A percentile compares a stretch with the other conserved stretches of the same genome.
phyloP scores from a whole-genome alignment of 352 stramenopile species.

The Blastocystis sp. region DNA sequence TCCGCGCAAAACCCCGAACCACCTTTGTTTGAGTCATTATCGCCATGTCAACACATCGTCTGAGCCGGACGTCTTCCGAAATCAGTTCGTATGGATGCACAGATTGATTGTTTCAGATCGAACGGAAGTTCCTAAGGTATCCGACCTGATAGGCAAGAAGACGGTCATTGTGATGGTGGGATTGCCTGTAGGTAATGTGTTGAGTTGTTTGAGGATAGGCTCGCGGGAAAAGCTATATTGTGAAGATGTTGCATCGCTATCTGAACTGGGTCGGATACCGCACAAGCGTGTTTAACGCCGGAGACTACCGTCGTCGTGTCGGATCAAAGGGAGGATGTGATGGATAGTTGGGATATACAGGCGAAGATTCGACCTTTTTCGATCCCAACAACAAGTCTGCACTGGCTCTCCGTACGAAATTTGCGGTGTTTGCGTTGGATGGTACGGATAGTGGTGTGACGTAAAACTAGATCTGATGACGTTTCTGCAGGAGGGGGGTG shows the following conservation, averaged over 20 bases:
- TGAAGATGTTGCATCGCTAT: slow-evolving; percentile 73
- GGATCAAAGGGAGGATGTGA: slow-evolving; percentile 58
- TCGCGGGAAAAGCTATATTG: slow-evolving; percentile 75
- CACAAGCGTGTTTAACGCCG: slow-evolving; percentile 75
- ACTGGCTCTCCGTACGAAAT: slow-evolving; percentile 69
- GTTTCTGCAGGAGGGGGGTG: slow-evolving; percentile 30
- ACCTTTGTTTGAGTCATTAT: no score
- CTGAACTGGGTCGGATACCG: slow-evolving; percentile 74
- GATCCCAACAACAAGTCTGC: slow-evolving; percentile 68
- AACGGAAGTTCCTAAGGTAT: not conserved
- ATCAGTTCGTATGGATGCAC: not conserved
- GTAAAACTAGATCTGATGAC: slow-evolving; percentile 15
- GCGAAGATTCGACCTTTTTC: slow-evolving; percentile 71
- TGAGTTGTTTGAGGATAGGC: slow-evolving; percentile 55
- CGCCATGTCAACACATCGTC: not conserved
- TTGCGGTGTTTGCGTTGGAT: slow-evolving; percentile 71
- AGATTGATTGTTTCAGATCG: not conserved
- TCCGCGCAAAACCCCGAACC: not conserved
- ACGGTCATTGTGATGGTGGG: slow-evolving; percentile 76
- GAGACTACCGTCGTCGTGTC: slow-evolving; percentile 69
- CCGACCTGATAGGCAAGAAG: slow-evolving; percentile 61
- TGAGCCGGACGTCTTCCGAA: not conserved
- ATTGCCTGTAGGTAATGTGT: slow-evolving; percentile 60
- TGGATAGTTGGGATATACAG: slow-evolving; percentile 58
- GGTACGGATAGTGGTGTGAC: not conserved